phyloP scores from a whole-genome alignment of 768 basidiomycete species.

The Xerocomus spinulosus region DNA sequence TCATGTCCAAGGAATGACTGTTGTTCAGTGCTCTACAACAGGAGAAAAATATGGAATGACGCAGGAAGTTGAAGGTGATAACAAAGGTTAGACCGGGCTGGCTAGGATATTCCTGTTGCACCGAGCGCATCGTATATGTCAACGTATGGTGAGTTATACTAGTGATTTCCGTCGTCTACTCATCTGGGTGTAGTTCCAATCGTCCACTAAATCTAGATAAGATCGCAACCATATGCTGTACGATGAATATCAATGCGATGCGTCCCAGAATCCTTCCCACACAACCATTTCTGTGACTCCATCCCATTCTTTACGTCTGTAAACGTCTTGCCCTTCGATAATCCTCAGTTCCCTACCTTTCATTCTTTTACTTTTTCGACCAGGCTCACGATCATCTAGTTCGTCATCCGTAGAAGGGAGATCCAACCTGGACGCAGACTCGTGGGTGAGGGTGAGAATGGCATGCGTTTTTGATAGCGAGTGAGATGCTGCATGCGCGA shows the following conservation, averaged over 20 bases:
- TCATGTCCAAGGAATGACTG: no score
- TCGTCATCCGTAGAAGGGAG: slow-evolving; percentile 79
- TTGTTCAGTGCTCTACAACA: no score
- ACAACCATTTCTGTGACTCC: slow-evolving; percentile 28
- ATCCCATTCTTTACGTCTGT: slow-evolving; percentile 42
- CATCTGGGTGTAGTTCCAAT: no score
- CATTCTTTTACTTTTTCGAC: slow-evolving; percentile 70
- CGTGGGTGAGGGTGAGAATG: slow-evolving; percentile 61
- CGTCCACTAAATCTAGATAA: no score
- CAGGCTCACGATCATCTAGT: slow-evolving; percentile 55
- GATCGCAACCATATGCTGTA: background rate
- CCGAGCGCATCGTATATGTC: no score
- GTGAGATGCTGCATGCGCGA: slow-evolving; percentile 49
- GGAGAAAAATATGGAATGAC: no score
- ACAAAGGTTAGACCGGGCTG: no score
- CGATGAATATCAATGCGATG: background rate
- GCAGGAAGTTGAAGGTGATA: no score
- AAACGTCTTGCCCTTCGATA: slow-evolving; percentile 69
- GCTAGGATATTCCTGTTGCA: no score
- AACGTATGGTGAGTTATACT: no score
- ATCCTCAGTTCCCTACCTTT: slow-evolving; percentile 80
- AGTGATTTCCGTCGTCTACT: no score
- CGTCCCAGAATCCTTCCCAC: slow-evolving; percentile 36
- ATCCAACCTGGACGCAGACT: slow-evolving; percentile 38
- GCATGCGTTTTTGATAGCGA: slow-evolving; percentile 73